These are phyloP conservation scores for Pochonia chlamydosporia DNA, from an alignment of 2,329 filamentous ascomycete species.

Conservation along the genomic window DNA sequence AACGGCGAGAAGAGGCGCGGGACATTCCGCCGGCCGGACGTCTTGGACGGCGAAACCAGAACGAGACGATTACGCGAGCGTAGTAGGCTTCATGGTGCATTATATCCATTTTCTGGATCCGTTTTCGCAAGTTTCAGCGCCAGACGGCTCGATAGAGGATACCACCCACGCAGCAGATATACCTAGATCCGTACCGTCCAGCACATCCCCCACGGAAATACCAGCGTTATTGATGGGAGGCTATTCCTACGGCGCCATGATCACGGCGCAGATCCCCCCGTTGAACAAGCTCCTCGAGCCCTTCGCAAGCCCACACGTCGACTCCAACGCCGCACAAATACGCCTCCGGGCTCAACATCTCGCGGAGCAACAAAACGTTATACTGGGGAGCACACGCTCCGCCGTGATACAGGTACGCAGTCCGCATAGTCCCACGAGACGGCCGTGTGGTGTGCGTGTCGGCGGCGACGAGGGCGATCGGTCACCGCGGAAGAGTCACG, in stretches of 20 bases:
- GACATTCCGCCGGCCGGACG: constrained; percentile 67
- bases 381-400: constrained; percentile 31
- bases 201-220: constrained; percentile 1
- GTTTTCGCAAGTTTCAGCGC: constrained; percentile 13
- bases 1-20: constrained; percentile 59
- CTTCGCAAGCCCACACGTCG: constrained; percentile 48
- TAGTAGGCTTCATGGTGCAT: constrained; percentile 72
- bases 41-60: constrained; percentile 85
- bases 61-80: constrained; percentile 72
- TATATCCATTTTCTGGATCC: constrained; percentile 60
- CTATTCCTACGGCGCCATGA: constrained; percentile 87
- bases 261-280: constrained; percentile 67
- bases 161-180: background rate
- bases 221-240: constrained; percentile 60
- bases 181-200: background rate
- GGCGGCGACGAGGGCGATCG: constrained; percentile 43
- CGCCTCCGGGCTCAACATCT: constrained; percentile 63
- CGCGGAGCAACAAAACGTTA: constrained; percentile 54
- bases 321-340: constrained; percentile 62
- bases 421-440: constrained; percentile 16
- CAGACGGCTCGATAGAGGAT: background rate
- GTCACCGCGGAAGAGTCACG: constrained; percentile 30
- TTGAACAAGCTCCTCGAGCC: constrained; percentile 51
- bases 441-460: constrained; percentile 36
- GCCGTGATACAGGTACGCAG: constrained; percentile 22